These are phyloP conservation scores for Iris pallida DNA, from an alignment of 116 monocot species.

Conservation along the genomic window DNA sequence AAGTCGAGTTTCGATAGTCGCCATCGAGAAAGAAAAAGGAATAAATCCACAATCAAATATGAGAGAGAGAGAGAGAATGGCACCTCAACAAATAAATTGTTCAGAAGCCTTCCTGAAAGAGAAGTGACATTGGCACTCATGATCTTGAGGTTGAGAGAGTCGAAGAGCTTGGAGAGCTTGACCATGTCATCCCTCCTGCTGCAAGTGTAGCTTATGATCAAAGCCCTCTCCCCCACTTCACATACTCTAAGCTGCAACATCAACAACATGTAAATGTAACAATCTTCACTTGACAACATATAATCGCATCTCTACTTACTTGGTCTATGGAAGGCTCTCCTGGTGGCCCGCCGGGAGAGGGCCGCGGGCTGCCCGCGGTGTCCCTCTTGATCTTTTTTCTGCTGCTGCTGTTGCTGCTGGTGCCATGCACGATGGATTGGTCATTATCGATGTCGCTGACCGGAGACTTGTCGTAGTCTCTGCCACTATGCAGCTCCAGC, in stretches of 20 bases:
- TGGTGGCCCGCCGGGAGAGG: background rate
- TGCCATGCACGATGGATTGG: background rate
- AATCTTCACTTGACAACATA: too few species aligned
- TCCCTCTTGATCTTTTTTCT: conserved; percentile 7
- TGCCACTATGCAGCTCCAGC: conserved; percentile 12
- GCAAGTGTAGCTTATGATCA: conserved; percentile 54
- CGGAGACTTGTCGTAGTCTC: background rate
- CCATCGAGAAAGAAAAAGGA: too few species aligned
- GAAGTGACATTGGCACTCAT: conserved; percentile 65
- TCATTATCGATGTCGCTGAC: background rate
- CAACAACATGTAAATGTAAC: too few species aligned
- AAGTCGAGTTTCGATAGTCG: too few species aligned
- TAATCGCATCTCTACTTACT: too few species aligned
- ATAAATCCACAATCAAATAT: too few species aligned
- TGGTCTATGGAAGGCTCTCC: conserved; percentile 12
- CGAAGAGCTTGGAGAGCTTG: conserved; percentile 40
- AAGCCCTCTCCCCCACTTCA: conserved; percentile 30
- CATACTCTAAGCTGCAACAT: conserved; percentile 52
- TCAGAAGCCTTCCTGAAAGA: conserved; percentile 46
- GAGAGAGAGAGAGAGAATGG: background rate
- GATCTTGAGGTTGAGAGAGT: conserved; percentile 52
- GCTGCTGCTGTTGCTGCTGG: too few species aligned
- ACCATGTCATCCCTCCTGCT: conserved; percentile 43
- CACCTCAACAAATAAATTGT: conserved; percentile 43
- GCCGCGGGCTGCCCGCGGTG: background rate